A percentile compares a stretch with the other conserved stretches of the same genome.
phyloP scores from a whole-genome alignment of 139 green algal species.

The Mesotaenium endlicherianum region DNA sequence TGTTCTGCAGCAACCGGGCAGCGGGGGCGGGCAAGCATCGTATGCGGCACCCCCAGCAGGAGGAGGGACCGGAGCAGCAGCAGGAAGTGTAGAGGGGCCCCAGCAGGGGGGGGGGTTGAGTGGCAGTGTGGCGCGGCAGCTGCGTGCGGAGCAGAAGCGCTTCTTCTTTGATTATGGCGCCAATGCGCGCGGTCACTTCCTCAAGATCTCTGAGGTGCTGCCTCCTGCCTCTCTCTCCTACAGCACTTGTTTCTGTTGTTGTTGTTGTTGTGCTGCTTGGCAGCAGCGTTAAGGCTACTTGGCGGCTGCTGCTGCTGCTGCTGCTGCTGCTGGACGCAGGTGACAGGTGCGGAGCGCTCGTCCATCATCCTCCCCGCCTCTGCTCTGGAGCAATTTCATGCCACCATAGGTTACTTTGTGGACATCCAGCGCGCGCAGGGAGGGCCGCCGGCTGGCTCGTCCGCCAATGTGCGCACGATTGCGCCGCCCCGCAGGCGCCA shows the following conservation, averaged over 20 bases:
- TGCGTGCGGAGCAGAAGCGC: slow-evolving; percentile 46
- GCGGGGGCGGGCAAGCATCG: neutral
- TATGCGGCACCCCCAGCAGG: neutral
- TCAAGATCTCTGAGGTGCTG: slow-evolving; percentile 51
- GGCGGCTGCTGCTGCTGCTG: neutral
- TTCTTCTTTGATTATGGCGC: slow-evolving; percentile 51
- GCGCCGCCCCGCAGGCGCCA: slow-evolving; percentile 24
- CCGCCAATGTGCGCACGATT: slow-evolving; percentile 36
- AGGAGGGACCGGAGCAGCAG: neutral
- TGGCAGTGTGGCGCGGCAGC: neutral
- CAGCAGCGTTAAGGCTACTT: neutral
- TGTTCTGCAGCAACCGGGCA: neutral
- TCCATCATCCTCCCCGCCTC: slow-evolving; percentile 41
- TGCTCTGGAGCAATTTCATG: slow-evolving; percentile 47
- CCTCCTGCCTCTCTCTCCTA: neutral
- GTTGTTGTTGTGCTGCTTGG: neutral
- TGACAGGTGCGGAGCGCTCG: slow-evolving; percentile 35
- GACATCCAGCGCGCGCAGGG: slow-evolving; percentile 14
- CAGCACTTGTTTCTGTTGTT: neutral
- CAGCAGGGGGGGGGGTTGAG: neutral
- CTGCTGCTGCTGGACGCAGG: slow-evolving; percentile 7
- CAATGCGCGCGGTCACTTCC: slow-evolving; percentile 38
- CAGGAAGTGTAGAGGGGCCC: neutral
- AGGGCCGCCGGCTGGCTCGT: neutral
- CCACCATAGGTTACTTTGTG: slow-evolving; percentile 43